A percentile compares a stretch with the other conserved stretches of the same genome.
Conservation (phyloP, 208 protist genomes). For the Tritrichomonas foetus region DNA sequence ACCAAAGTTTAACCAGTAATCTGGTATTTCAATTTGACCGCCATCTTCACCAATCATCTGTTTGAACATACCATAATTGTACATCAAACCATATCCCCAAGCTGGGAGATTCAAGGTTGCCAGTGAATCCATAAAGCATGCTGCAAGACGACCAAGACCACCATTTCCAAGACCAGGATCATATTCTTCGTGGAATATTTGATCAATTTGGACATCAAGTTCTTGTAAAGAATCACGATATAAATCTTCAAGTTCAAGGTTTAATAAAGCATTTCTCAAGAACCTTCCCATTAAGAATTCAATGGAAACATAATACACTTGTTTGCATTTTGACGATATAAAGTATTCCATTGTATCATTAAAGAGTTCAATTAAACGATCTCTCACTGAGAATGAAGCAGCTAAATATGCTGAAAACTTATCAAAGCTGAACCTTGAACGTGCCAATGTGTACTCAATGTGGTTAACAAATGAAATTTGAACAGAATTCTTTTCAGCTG, state of each 20-base stretch:
- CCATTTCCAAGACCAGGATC: constrained; percentile 31
- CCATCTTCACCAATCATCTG: neutral
- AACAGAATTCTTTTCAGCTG: constrained; percentile 35
- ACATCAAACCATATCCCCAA: constrained; percentile 28
- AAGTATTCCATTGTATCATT: constrained; percentile 60
- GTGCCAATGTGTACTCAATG: constrained; percentile 57
- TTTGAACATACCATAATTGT: constrained; percentile 3
- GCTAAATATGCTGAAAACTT: constrained; percentile 49
- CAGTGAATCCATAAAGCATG: constrained; percentile 32
- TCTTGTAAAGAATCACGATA: neutral
- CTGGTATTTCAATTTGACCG: constrained; percentile 17
- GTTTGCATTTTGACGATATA: constrained; percentile 49
- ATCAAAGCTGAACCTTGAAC: constrained; percentile 51
- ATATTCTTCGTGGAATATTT: neutral
- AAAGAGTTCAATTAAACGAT: constrained; percentile 57
- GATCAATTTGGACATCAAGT: neutral
- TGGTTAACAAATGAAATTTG: constrained; percentile 55
- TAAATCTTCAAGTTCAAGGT: constrained; percentile 2
- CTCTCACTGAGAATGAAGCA: constrained; percentile 49
- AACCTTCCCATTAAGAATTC: constrained; percentile 30
- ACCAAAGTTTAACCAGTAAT: constrained; percentile 36
- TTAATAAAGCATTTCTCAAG: neutral
- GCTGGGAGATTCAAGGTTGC: constrained; percentile 10
- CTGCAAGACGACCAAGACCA: constrained; percentile 36
- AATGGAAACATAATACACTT: neutral